Percentiles rank a stretch among this genome's conserved stretches.
These are phyloP conservation scores for Prunus mongolica DNA, from an alignment of 306 rosid genomes.

Conservation along the genomic window DNA sequence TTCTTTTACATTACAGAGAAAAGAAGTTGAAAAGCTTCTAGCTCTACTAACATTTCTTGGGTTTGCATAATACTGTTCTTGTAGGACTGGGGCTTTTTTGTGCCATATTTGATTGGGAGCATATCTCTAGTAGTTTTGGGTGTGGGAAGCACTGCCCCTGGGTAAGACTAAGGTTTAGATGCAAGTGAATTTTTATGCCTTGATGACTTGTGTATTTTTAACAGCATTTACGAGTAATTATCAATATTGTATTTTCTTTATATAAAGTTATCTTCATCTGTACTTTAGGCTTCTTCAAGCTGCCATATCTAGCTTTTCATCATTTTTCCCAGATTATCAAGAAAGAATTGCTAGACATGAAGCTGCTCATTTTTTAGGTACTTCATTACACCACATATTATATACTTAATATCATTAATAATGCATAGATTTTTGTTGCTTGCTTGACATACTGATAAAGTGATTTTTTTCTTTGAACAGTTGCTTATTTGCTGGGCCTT, in stretches of 20 bases:
- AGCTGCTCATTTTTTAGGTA: slow-evolving; percentile 95
- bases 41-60: slow-evolving; percentile 20
- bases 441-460: slow-evolving; percentile 17
- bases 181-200: not conserved
- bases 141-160: slow-evolving; percentile 90
- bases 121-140: slow-evolving; percentile 83
- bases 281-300: slow-evolving; percentile 88
- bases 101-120: slow-evolving; percentile 90
- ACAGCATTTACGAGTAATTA: not conserved
- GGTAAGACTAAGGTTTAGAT: slow-evolving; percentile 45
- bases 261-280: slow-evolving; percentile 24
- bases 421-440: slow-evolving; percentile 29
- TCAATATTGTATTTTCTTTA: slow-evolving; percentile 13
- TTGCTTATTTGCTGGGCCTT: slow-evolving; percentile 83
- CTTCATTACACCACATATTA: not conserved
- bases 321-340: slow-evolving; percentile 88
- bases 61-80: slow-evolving; percentile 14
- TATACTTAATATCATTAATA: not conserved
- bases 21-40: not conserved
- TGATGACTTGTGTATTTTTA: not conserved
- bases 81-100: slow-evolving; percentile 96
- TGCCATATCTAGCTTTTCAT: slow-evolving; percentile 77
- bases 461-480: slow-evolving; percentile 23
- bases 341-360: slow-evolving; percentile 90
- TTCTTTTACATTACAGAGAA: not conserved